phyloP scores from a whole-genome alignment of 2,329 filamentous ascomycete genomes.

The Arthrobotrys megalospora region DNA sequence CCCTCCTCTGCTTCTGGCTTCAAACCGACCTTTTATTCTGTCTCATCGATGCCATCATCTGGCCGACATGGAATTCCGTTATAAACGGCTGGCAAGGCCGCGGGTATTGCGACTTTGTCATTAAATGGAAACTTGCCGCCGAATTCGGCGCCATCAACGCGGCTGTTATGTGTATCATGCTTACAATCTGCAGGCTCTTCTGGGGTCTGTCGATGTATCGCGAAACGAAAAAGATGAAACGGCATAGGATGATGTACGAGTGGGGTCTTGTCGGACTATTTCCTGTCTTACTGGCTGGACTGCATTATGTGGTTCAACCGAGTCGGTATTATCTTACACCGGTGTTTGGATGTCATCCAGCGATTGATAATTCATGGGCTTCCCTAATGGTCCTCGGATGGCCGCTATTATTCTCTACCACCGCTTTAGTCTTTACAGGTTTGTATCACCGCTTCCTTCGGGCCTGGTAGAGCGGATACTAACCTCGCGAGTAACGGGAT shows the following conservation, averaged over 20 bases:
- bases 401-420: conserved; percentile 72
- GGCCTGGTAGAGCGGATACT: neutral
- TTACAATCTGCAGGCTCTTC: conserved; percentile 74
- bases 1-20: conserved; percentile 73
- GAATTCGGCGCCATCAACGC: conserved; percentile 71
- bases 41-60: conserved; percentile 76
- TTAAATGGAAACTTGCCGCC: conserved; percentile 73
- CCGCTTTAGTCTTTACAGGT: conserved; percentile 75
- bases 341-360: conserved; percentile 74
- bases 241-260: conserved; percentile 71
- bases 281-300: conserved; percentile 72
- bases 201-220: conserved; percentile 72
- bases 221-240: conserved; percentile 70
- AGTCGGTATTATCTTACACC: conserved; percentile 74
- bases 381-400: conserved; percentile 73
- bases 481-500: conserved; percentile 15
- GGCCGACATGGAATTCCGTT: conserved; percentile 74
- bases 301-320: conserved; percentile 75
- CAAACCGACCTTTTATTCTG: conserved; percentile 73
- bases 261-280: conserved; percentile 73
- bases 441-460: conserved; percentile 64
- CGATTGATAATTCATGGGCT: conserved; percentile 74
- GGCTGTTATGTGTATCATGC: conserved; percentile 74
- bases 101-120: conserved; percentile 77
- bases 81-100: conserved; percentile 73